Conservation (phyloP, 2,329 filamentous ascomycete species). For the Phaeoacremonium minimum region DNA sequence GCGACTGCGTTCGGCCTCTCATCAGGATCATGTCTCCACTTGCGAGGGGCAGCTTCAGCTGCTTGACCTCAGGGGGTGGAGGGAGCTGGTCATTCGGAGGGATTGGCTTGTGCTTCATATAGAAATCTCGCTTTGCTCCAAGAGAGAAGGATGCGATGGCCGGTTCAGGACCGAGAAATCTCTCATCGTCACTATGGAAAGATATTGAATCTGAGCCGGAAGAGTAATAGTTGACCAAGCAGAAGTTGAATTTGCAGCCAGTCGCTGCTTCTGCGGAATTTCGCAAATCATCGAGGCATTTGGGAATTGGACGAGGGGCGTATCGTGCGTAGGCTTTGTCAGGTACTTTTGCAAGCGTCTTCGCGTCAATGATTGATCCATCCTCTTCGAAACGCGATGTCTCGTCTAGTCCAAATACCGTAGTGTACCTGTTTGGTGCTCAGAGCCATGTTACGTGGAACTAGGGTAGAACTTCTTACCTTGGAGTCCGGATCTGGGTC, state of each 20-base stretch:
- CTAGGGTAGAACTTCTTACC: constrained; percentile 21
- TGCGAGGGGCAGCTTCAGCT: constrained; percentile 48
- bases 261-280: constrained; percentile 61
- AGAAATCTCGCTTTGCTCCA: constrained; percentile 68
- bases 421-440: constrained; percentile 45
- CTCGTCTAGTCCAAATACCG: constrained; percentile 55
- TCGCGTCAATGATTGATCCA: constrained; percentile 39
- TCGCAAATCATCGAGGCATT: constrained; percentile 62
- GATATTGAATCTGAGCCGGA: constrained; percentile 71
- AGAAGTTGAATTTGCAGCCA: constrained; percentile 70
- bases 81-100: constrained; percentile 21
- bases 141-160: constrained; percentile 73
- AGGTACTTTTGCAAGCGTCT: constrained; percentile 28
- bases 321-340: constrained; percentile 52
- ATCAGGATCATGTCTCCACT: constrained; percentile 79
- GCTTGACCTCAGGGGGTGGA: constrained; percentile 26
- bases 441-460: constrained; percentile 4
- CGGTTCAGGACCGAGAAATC: constrained; percentile 65
- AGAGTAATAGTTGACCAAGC: constrained; percentile 81
- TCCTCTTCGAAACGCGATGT: constrained; percentile 55
- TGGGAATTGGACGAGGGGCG: constrained; percentile 64
- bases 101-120: constrained; percentile 72
- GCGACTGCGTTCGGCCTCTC: constrained; percentile 68
- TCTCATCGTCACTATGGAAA: constrained; percentile 77
- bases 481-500: constrained; percentile 54